Evolutionary conservation across 352 stramenopile genomes (phyloP).

Genomic region (Phytophthora pini): DNA sequence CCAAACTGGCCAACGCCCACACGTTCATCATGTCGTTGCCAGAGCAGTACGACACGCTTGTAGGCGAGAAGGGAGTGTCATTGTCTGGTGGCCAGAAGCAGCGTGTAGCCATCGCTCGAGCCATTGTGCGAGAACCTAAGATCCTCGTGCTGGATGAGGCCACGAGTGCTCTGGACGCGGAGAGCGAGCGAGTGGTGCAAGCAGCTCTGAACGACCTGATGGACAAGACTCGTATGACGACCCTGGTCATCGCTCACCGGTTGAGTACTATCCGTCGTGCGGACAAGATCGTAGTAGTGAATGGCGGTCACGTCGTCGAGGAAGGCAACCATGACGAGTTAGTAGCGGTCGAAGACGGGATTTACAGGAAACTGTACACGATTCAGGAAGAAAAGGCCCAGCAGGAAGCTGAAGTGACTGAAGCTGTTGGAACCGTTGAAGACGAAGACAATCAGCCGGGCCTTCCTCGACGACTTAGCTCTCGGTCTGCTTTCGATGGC

Average conservation of each 20-base stretch:
- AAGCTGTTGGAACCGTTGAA: conserved; percentile 6
- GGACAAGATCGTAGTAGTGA: conserved; percentile 57
- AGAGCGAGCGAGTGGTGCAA: conserved; percentile 44
- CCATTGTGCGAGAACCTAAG: conserved; percentile 52
- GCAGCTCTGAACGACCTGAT: conserved; percentile 29
- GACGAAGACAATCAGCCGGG: neutral
- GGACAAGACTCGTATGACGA: conserved; percentile 37
- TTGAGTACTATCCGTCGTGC: conserved; percentile 49
- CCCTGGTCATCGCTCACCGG: conserved; percentile 52
- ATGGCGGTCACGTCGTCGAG: conserved; percentile 52
- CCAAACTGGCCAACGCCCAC: conserved; percentile 53
- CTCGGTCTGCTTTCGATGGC: neutral
- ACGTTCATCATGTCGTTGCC: conserved; percentile 84
- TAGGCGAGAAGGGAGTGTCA: conserved; percentile 63
- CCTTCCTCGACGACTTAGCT: neutral
- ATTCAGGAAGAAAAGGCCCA: conserved; percentile 34
- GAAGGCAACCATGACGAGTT: conserved; percentile 45
- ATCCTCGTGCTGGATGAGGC: conserved; percentile 70
- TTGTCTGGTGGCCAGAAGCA: conserved; percentile 79
- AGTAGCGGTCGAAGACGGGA: too few species aligned
- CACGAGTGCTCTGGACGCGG: conserved; percentile 53
- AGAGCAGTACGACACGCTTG: conserved; percentile 81
- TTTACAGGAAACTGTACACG: conserved; percentile 33
- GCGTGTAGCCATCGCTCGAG: conserved; percentile 68
- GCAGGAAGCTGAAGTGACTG: conserved; percentile 1